These are phyloP conservation scores for Sclerotinia subarctica DNA, from an alignment of 2,329 filamentous ascomycete species.

Conservation along the genomic window DNA sequence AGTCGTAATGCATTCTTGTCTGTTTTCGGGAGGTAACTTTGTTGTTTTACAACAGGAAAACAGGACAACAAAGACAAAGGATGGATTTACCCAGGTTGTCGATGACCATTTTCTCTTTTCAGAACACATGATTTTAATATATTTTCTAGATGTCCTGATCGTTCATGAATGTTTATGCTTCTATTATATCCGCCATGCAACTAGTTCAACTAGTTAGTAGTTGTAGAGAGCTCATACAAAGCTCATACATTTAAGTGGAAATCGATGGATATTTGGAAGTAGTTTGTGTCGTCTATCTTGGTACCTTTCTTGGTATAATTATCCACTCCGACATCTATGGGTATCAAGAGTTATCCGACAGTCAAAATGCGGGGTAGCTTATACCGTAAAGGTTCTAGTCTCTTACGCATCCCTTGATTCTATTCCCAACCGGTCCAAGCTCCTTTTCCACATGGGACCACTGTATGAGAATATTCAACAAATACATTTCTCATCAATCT, in stretches of 20 bases:
- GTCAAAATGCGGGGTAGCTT: constrained; percentile 10
- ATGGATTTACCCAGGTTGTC: background rate
- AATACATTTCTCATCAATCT: background rate
- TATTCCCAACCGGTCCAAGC: background rate
- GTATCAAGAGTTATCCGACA: background rate
- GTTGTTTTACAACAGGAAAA: constrained; percentile 8
- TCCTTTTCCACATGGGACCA: no score
- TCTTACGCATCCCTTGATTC: background rate
- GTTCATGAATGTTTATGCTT: no score
- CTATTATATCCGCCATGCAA: no score
- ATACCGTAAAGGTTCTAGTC: background rate
- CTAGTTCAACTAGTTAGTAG: background rate
- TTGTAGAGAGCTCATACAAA: background rate
- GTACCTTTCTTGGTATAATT: background rate
- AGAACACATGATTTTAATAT: background rate
- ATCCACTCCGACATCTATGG: background rate
- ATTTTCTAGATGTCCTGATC: background rate
- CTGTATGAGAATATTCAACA: background rate
- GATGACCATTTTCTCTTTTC: background rate
- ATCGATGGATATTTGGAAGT: background rate
- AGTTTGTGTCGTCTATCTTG: background rate
- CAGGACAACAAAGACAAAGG: constrained; percentile 10
- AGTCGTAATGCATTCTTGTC: background rate
- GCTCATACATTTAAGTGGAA: background rate
- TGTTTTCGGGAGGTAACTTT: constrained; percentile 13